phyloP scores from a whole-genome alignment of 1,139 yeast genomes.

The Taphrina pruni region DNA sequence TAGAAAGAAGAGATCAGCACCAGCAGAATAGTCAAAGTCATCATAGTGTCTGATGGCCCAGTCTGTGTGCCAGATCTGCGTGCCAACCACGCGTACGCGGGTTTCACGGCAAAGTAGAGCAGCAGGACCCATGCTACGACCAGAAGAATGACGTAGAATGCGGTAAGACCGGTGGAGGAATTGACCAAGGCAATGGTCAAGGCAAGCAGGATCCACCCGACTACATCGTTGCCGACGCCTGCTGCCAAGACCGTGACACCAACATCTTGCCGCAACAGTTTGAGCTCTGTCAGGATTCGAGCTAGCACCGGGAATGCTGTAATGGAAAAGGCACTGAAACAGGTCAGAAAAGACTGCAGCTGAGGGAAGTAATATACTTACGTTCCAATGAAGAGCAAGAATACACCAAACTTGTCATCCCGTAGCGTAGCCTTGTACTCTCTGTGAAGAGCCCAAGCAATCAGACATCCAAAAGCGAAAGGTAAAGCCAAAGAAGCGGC shows the following conservation, averaged over 20 bases:
- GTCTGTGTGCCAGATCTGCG: slow-evolving; percentile 60
- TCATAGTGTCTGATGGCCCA: slow-evolving; percentile 70
- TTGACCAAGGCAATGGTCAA: slow-evolving; percentile 76
- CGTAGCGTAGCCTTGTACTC: slow-evolving; percentile 54
- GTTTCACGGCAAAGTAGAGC: slow-evolving; percentile 63
- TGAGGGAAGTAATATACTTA: slow-evolving; percentile 50
- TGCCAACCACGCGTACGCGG: slow-evolving; percentile 57
- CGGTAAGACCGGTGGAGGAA: slow-evolving; percentile 68
- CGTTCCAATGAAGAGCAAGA: slow-evolving; percentile 40
- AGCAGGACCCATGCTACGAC: slow-evolving; percentile 71
- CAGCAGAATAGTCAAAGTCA: slow-evolving; percentile 61
- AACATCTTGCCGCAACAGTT: slow-evolving; percentile 71
- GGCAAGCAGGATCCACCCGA: slow-evolving; percentile 83
- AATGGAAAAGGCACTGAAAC: slow-evolving; percentile 73
- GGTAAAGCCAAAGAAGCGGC: slow-evolving; percentile 73
- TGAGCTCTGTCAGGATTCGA: slow-evolving; percentile 73
- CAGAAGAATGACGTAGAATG: slow-evolving; percentile 69
- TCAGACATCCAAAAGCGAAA: slow-evolving; percentile 75
- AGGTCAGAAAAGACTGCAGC: slow-evolving; percentile 66
- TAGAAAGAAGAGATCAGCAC: slow-evolving; percentile 73
- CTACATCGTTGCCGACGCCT: slow-evolving; percentile 75
- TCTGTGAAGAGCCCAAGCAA: slow-evolving; percentile 69
- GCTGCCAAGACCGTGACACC: slow-evolving; percentile 83
- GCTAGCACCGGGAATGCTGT: slow-evolving; percentile 86
- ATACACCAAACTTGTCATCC: slow-evolving; percentile 50